phyloP scores from a whole-genome alignment of 2,329 filamentous ascomycete genomes.

The Trichoderma sp. region DNA sequence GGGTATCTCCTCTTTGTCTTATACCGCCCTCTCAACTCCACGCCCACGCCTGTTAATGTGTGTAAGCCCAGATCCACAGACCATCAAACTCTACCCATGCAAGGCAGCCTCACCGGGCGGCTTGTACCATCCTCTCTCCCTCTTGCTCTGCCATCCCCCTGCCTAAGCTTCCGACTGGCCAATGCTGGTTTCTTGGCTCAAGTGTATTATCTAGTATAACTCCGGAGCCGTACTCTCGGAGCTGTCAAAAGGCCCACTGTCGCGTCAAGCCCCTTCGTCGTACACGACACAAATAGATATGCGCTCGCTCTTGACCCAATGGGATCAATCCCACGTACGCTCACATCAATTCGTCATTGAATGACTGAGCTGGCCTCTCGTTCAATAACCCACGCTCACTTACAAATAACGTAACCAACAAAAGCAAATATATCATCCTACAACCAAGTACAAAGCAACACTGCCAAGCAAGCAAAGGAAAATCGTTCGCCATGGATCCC shows the following conservation, averaged over 20 bases:
- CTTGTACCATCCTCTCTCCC: neutral
- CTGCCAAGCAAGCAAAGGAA: neutral
- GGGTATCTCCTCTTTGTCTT: neutral
- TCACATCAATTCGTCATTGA: neutral
- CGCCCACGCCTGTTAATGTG: slow-evolving; percentile 8
- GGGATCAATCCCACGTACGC: neutral
- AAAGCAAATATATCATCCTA: neutral
- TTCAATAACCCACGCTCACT: neutral
- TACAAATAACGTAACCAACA: neutral
- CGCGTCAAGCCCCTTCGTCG: neutral
- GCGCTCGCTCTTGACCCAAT: neutral
- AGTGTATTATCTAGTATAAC: slow-evolving; percentile 5
- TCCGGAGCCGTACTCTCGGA: slow-evolving; percentile 9
- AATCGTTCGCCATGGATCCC: slow-evolving; percentile 19
- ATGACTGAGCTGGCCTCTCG: slow-evolving; percentile 18
- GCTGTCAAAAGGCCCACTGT: slow-evolving; percentile 7
- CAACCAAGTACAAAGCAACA: neutral
- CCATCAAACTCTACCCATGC: neutral
- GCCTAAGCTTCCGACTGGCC: slow-evolving; percentile 8
- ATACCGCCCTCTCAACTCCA: neutral
- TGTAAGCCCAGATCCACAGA: slow-evolving; percentile 14
- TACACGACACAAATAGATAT: slow-evolving; percentile 7
- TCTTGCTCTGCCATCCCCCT: neutral
- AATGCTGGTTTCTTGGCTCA: neutral
- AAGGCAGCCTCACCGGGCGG: slow-evolving; percentile 13